Evolutionary conservation across 306 rosid genomes (phyloP).

Genomic region (Medicago truncatula): DNA sequence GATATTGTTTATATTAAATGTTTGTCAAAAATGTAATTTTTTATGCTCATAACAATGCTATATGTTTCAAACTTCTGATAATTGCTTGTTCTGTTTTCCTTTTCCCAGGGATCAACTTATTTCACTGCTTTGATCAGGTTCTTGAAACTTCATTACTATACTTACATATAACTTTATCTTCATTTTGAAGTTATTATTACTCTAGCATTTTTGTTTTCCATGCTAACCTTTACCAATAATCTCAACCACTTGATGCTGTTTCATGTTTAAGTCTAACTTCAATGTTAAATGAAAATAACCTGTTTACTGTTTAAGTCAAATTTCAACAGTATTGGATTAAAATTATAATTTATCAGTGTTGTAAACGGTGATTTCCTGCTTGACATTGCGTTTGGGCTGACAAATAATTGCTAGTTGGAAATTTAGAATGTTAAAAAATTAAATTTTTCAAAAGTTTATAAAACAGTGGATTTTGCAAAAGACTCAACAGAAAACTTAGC

Average conservation of each 20-base stretch:
- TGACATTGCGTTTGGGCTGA: conserved; percentile 8
- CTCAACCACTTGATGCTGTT: conserved; percentile 19
- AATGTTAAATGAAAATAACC: not conserved
- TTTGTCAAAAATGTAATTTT: conserved; percentile 18
- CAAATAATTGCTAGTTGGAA: conserved; percentile 29
- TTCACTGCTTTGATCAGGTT: conserved; percentile 82
- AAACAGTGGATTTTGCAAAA: not conserved
- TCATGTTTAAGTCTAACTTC: conserved; percentile 16
- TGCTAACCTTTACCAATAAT: conserved; percentile 12
- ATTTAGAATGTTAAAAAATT: conserved; percentile 10
- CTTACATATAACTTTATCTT: conserved; percentile 23
- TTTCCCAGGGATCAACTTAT: conserved; percentile 65
- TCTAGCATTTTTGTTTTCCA: not conserved
- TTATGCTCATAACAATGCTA: conserved; percentile 1
- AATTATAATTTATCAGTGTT: conserved; percentile 19
- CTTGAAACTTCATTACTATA: conserved; percentile 32
- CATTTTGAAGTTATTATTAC: conserved; percentile 22
- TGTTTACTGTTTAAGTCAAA: conserved; percentile 24
- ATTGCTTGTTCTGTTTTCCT: conserved; percentile 44
- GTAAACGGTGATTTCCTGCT: not conserved
- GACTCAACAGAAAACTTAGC: not conserved
- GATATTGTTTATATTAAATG: conserved; percentile 32
- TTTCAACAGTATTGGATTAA: conserved; percentile 15
- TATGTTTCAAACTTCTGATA: conserved; percentile 41
- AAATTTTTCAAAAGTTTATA: conserved; percentile 3